Base-by-base conservation (phyloP, 2,329 filamentous ascomycete genomes). In the Cadophora gregata region DNA sequence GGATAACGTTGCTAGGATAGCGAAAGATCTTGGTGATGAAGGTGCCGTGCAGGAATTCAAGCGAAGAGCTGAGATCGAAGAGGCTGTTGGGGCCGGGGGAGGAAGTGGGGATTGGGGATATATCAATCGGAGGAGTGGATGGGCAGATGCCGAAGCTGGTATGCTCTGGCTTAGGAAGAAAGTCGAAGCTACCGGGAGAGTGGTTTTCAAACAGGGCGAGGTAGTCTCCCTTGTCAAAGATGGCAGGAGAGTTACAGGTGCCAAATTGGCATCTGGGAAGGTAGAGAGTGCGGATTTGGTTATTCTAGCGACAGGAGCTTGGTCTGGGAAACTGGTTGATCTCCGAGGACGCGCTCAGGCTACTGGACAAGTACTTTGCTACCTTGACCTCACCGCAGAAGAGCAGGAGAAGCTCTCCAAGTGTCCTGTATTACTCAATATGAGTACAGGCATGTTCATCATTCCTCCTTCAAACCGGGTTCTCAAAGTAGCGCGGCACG, bases 291-390 rank as follows among this genome's bases (percentile, higher is more conserved):
- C 91, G 1, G 91, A 93, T 66, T 83, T 97, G 8, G 89, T 92
- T 38, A 83, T 97, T 64, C 84, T 97, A 2, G 93, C 95, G 0
- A 89, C 93, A 0, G 95, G 95, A 19, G 93, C 95, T 4, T 98
- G 95, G 94, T 93, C 92, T 1, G 86, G 89, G 2, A 84, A 86
- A 1, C 83, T 97, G 25, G 80, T 97, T 64, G 91, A 97, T 78
- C 82, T 97, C 0, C 83, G 89, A 56, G 92, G 93, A 29, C 86
- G 91, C 53, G 89, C 89, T 47, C 86, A 90, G 70, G 91, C 94
- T 2, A 97, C 93, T 0, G 95, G 93, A 16, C 95, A 98, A 75
- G 86, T 87, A 0, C 77, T 98, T 29, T 90, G 86, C 14, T 97
- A 96, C 80, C 81, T 97, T 71, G 83, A 88, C 70, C 85, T 98